phyloP scores from a whole-genome alignment of 2,329 filamentous ascomycete species.

The Pseudogymnoascus sp. region DNA sequence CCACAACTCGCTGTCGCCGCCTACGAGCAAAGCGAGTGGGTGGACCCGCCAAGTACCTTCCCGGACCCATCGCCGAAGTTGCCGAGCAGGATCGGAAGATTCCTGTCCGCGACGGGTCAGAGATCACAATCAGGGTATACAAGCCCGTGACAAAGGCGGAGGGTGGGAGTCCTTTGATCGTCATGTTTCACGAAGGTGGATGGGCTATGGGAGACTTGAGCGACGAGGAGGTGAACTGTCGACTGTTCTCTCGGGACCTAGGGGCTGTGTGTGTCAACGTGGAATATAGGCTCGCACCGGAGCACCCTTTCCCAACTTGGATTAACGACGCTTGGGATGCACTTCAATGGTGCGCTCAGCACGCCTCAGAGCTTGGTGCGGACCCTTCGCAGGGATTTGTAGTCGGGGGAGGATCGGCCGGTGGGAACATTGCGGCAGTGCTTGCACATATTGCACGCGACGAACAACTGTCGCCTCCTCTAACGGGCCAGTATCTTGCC shows the following conservation, averaged over 20 bases:
- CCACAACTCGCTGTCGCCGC: too few relatives aligned
- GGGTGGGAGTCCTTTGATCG: background rate
- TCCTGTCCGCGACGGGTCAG: constrained; percentile 28
- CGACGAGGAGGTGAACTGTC: background rate
- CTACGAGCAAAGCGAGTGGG: too few relatives aligned
- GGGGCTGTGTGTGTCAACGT: constrained; percentile 6
- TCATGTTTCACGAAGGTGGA: background rate
- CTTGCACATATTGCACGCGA: background rate
- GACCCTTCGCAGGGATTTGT: background rate
- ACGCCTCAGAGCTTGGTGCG: background rate
- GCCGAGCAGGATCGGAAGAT: constrained; percentile 25
- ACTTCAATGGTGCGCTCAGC: background rate
- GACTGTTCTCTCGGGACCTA: background rate
- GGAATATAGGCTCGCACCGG: constrained; percentile 11
- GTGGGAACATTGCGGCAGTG: constrained; percentile 6
- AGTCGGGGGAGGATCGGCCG: constrained; percentile 6
- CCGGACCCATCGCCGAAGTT: constrained; percentile 4
- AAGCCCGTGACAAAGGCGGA: constrained; percentile 18
- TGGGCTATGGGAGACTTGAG: background rate
- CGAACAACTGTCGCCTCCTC: background rate
- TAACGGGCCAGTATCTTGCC: background rate
- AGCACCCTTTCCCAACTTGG: background rate
- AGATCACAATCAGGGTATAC: constrained; percentile 30
- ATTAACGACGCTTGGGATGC: background rate
- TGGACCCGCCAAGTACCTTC: too few relatives aligned